Base-by-base conservation (phyloP, 1,284 basidiomycete genomes). In the Melampsora abietis-canadensis region DNA sequence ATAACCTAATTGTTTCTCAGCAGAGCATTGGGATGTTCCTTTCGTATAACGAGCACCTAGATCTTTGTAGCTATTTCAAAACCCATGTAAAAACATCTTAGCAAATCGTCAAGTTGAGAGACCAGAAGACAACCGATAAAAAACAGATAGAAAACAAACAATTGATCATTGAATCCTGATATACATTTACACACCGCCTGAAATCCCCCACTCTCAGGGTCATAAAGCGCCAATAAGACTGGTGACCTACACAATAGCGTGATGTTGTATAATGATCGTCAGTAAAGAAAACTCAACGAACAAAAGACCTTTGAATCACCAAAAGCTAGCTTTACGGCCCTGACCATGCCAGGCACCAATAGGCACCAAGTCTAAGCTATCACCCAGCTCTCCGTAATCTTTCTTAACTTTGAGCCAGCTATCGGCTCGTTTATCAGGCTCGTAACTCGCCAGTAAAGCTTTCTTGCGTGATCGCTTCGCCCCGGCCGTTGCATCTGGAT, bases 251-350 rank as follows among this genome's bases (percentile, higher is more conserved):
- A 4, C 37, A 40, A 40, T 6, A 40, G 10, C 37, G 37, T 40
- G 10, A 40, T 6, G 6, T 40, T 5, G 10, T 40, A 40, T 1
- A 40, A 1, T 12, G 37, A n/a, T 40, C 10, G 5, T 40, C 37
- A 40, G 37, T 10, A 40, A 40, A 40, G 4, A 12, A 40, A 12
- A 1, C 2, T 40, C 10, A 10, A 40, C 10, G 2, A 40, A 40
- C 10, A 12, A 10, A 40, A 40, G 10, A 40, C 6, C 37, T 40
- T 40, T 12, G 10, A 12, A 5, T 40, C 37, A 40, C 92, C 93
- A 97, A 92, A 92, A 96, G 34, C 87, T 86, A 10, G 89, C 90
- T 82, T 96, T 97, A 46, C 92, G 84, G n/a, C 94, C 94, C 82
- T 89, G 90, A 59, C 94, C 94, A 83, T 94, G 88, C 92, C 91